Base-by-base conservation (phyloP, 2,329 filamentous ascomycete species). In the Coniochaeta pulveracea region DNA sequence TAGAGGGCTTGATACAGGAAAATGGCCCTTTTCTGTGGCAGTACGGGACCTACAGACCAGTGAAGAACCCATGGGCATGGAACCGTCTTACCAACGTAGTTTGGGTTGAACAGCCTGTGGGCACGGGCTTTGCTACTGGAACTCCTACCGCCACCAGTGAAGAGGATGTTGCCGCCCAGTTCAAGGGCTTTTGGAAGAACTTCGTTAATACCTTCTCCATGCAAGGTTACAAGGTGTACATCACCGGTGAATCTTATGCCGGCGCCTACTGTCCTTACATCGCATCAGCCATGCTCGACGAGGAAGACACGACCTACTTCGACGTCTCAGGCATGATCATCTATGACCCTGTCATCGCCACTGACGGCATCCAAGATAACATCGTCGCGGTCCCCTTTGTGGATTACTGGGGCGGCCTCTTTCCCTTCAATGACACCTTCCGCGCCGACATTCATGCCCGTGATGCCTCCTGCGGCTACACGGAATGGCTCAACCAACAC, bases 111-210 rank as follows among this genome's bases (percentile, higher is more conserved):
- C 78, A 83, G 48, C 76, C 74, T 5, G 57, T 74, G 9, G 66
- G 66, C 19, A 81, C 80, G 0, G 82, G 82, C 10, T 88, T 82
- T 51, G 71, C 75, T 0, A 66, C 72, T 21, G 81, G 81, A 10
- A 69, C 57, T 1, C 63, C 74, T 4, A 80, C 69, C 0, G 79
- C 79, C 8, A 73, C 62, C 4, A 71, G 69, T 43, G 76, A 85
- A 42, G 67, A 73, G 19, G 80, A 85, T 42, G 64, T 80, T 2
- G 79, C 80, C 0, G 54, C 59, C n/a, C 71, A 88, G 43, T 85
- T 89, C 50, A 61, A 80, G 11, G 79, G 79, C 32, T 91, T 85
- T 57, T 86, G 76, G 66, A 77, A 79, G 58, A 85, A 85, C 57
- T 86, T 85, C 44, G 58, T 85, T 37, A 63, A 82, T 21, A 76